Evolutionary conservation across 106 monocot genomes (phyloP).

Genomic region (Platanthera zijinensis): DNA sequence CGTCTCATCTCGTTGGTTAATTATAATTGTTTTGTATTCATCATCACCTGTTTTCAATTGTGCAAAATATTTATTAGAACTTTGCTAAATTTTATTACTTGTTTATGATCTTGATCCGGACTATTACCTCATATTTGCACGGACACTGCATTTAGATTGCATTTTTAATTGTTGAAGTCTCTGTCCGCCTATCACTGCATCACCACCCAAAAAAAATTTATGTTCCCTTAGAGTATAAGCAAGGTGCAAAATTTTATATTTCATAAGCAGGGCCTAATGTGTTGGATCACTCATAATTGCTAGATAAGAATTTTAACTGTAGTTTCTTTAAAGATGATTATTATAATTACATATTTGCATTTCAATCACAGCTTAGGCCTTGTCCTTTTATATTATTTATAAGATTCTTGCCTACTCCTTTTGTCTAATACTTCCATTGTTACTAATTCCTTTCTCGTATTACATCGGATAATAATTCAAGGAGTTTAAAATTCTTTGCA

Average conservation of each 20-base stretch:
- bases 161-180: too few species aligned
- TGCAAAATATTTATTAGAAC: too few species aligned
- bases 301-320: neutral
- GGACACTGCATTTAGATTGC: too few species aligned
- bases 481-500: neutral
- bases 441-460: neutral
- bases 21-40: too few species aligned
- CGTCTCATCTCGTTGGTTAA: too few species aligned
- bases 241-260: neutral
- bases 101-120: too few species aligned
- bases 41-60: too few species aligned
- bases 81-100: too few species aligned
- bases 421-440: neutral
- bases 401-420: neutral
- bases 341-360: neutral
- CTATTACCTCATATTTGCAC: too few species aligned
- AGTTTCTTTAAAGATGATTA: neutral
- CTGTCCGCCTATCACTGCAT: too few species aligned
- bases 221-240: neutral
- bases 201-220: neutral
- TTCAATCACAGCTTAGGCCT: neutral
- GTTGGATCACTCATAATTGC: neutral
- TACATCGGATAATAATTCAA: neutral
- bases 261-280: neutral
- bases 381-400: neutral